Base-by-base conservation (phyloP, 129 eudicot species). In the Cynara cardunculus region DNA sequence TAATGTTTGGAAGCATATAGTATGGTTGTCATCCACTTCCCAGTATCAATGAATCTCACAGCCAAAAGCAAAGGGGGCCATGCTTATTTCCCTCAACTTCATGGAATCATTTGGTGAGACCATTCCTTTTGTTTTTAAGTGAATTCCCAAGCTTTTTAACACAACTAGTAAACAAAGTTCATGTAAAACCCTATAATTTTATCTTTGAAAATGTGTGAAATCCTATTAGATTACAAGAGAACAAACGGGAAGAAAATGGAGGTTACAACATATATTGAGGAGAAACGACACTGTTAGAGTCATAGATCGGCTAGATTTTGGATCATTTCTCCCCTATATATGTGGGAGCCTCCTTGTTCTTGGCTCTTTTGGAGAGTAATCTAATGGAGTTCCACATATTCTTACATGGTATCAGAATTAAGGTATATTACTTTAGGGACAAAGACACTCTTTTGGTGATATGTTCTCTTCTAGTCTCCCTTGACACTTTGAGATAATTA, bases 1-100 rank as follows among this genome's bases (percentile, higher is more conserved):
- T 83, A 71, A 83, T 83, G 82, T 83, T 77, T 77, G 82, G 86
- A 83, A 83, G 86, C 86, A 83, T 83, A 77, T 71, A 77, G 78
- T 71, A 78, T 83, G 86, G 86, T 83, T 83, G 86, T 78, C 86
- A 83, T 83, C 86, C 86, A 83, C 83, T 83, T 72, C 82, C 66
- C 74, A 72, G 35, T 83, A 65, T 78, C 86, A 30, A 83, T 83
- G 86, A 77, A 83, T 78, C 83, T 72, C 83, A 62, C 39, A 41
- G 59, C 83, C 83, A 71, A 78, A 77, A 83, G 86, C 86, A 77
- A 71, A 74, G 82, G 82, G 86, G 83, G 82, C 83, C 86, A 83
- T 83, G 75, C 86, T 62, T 72, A 61, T 83, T 73, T 83, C 70
- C 86, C 75, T 71, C 59, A 83, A 56, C 74, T 83, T 83, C 79